Conservation (phyloP, 805 yeast species). For the Candida fluviatilis region DNA sequence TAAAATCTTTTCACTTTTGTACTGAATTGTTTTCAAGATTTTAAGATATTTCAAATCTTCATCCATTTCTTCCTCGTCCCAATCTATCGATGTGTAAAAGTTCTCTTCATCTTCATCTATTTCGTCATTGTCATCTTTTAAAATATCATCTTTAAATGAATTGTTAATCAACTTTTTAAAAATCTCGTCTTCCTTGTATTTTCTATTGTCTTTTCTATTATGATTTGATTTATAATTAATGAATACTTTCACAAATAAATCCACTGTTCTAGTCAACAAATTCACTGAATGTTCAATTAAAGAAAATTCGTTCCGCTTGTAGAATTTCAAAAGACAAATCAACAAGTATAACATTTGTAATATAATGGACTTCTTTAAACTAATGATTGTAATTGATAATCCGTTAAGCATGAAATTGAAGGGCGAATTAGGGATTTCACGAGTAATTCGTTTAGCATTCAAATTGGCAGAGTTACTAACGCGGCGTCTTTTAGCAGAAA, state of each 20-base stretch:
- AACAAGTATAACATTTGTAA: constrained; percentile 40
- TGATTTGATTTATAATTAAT: constrained; percentile 33
- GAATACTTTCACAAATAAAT: constrained; percentile 32
- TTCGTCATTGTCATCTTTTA: constrained; percentile 26
- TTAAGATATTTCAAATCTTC: constrained; percentile 43
- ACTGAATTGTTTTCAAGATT: constrained; percentile 37
- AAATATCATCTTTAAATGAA: constrained; percentile 34
- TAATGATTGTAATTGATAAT: constrained; percentile 38
- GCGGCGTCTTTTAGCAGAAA: constrained; percentile 34
- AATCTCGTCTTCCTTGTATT: constrained; percentile 31
- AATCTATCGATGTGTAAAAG: constrained; percentile 30
- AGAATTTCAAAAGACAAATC: constrained; percentile 34
- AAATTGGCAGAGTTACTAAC: constrained; percentile 8
- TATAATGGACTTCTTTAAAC: constrained; percentile 38
- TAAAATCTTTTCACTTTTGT: constrained; percentile 22
- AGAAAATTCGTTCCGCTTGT: constrained; percentile 22
- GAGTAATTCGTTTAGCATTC: constrained; percentile 13
- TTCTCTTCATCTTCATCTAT: constrained; percentile 13
- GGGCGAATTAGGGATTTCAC: constrained; percentile 34
- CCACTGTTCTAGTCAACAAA: constrained; percentile 22
- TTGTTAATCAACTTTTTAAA: constrained; percentile 36
- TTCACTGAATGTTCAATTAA: constrained; percentile 15
- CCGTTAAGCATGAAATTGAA: constrained; percentile 41
- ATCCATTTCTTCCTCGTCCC: constrained; percentile 47
- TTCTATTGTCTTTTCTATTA: constrained; percentile 14